Conservation (phyloP, 176 grass and related monocot genomes). For the Calamus simplicifolius region DNA sequence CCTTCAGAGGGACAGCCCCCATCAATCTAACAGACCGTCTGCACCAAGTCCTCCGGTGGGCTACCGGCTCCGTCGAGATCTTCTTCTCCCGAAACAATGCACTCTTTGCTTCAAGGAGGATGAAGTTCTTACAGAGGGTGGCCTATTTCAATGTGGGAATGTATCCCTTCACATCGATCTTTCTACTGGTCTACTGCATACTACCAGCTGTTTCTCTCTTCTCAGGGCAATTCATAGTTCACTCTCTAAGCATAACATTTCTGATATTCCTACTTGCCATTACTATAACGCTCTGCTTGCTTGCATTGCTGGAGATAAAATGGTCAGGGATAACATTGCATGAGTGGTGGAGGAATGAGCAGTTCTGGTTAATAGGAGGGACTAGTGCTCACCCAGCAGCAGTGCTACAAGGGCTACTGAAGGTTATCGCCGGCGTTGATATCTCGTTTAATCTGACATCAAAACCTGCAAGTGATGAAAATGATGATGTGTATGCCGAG, state of each 20-base stretch:
- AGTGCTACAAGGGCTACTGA: constrained; percentile 80
- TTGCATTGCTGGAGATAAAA: constrained; percentile 86
- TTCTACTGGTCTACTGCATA: constrained; percentile 82
- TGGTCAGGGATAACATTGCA: constrained; percentile 93
- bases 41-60: constrained; percentile 93
- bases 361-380: constrained; percentile 94
- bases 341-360: constrained; percentile 98
- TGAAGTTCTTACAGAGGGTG: constrained; percentile 81
- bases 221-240: constrained; percentile 85
- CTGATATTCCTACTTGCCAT: constrained; percentile 64
- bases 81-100: constrained; percentile 98
- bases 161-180: constrained; percentile 90
- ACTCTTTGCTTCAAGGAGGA: constrained; percentile 60
- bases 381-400: constrained; percentile 84
- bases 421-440: constrained; percentile 88
- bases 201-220: constrained; percentile 86
- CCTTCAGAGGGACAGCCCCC: constrained; percentile 79
- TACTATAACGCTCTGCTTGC: constrained; percentile 66
- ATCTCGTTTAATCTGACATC: constrained; percentile 89
- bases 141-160: constrained; percentile 91
- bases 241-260: constrained; percentile 60
- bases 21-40: constrained; percentile 90
- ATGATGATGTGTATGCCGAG: constrained; percentile 52
- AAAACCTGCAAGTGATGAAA: constrained; percentile 38
- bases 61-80: constrained; percentile 95